Evolutionary conservation across 345 rosid species (phyloP), one percentile per base, ranked within the genome.

Genomic region (Geranium brycei): DNA sequence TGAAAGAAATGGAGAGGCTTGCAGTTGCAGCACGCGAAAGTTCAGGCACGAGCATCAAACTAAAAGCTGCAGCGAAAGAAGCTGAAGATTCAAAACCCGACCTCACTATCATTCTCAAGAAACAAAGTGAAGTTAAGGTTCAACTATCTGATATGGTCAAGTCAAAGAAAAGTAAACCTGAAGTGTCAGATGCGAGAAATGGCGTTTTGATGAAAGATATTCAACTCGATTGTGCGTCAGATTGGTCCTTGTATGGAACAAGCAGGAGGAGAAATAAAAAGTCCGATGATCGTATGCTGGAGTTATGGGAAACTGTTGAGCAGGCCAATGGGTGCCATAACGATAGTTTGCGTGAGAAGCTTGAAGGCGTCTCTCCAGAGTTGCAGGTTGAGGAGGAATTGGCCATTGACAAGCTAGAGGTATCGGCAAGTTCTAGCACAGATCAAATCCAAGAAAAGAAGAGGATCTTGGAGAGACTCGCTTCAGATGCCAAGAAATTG

Each of bases 391-490:
- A 87, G 85, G 83, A 82, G 76, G 88, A 84, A 70, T 73, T 86
- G 62, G 83, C 77, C 17, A 68, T 87, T 13, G 90, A 87, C 82
- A 83, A 73, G 81, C 77, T 85, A 15, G 95, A 86, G 79, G 68
- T 86, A 63, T 77, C 87, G 1, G 68, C 68, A 18, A 79, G 72
- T 80, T 1, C 41, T 35, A 67, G 61, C n/a, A 66, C 67, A 58
- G 74, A 73, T 63, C 69, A 71, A 32, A 74, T 69, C 51, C 81
- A 70, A 51, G 70, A 65, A 28, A 74, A 70, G 68, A 76, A 64
- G 71, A 82, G 85, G 76, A 69, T 92, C 67, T 62, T 89, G 67
- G 91, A 90, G 72, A 83, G 88, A 67, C 89, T 85, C 58, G 77
- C 77, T 75, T 80, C 90, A 2, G 90, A 90, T 71, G 82, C 87